phyloP scores from a whole-genome alignment of 129 eudicot genomes.

The Lonicera japonica region DNA sequence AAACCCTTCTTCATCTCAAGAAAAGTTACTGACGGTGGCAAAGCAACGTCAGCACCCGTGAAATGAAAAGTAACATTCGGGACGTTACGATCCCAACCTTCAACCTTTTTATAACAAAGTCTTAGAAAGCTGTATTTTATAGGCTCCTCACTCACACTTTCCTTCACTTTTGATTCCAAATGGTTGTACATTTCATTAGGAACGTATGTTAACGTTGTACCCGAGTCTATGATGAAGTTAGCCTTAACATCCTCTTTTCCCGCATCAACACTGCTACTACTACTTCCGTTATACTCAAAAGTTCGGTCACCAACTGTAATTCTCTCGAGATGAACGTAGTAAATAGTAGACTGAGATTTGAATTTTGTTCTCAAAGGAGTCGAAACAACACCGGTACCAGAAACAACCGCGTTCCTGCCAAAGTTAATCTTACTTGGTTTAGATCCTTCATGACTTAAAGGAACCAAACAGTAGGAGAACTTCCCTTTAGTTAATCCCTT shows the following conservation, averaged over 20 bases:
- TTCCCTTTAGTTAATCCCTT: slow-evolving; percentile 16
- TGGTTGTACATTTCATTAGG: background rate
- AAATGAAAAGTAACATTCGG: slow-evolving; percentile 32
- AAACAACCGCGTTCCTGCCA: slow-evolving; percentile 36
- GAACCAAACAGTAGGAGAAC: slow-evolving; percentile 63
- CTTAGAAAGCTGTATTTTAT: slow-evolving; percentile 9
- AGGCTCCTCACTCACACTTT: background rate
- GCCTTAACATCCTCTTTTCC: background rate
- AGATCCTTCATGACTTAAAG: background rate
- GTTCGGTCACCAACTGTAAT: slow-evolving; percentile 13
- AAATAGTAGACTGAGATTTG: slow-evolving; percentile 22
- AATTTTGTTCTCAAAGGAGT: slow-evolving; percentile 71
- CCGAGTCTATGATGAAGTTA: slow-evolving; percentile 52
- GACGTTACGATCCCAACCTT: no score
- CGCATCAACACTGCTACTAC: no score
- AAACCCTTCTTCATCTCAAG: slow-evolving; percentile 14
- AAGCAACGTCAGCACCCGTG: slow-evolving; percentile 29
- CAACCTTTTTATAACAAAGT: slow-evolving; percentile 25
- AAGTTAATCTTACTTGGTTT: slow-evolving; percentile 44
- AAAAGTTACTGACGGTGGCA: slow-evolving; percentile 20
- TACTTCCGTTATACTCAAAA: background rate
- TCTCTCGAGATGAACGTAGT: slow-evolving; percentile 37
- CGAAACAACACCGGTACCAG: slow-evolving; percentile 36
- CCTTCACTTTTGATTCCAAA: slow-evolving; percentile 1
- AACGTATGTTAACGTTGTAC: slow-evolving; percentile 39